phyloP scores from a whole-genome alignment of 495 filamentous ascomycete genomes.

The Xylaria telfairii region DNA sequence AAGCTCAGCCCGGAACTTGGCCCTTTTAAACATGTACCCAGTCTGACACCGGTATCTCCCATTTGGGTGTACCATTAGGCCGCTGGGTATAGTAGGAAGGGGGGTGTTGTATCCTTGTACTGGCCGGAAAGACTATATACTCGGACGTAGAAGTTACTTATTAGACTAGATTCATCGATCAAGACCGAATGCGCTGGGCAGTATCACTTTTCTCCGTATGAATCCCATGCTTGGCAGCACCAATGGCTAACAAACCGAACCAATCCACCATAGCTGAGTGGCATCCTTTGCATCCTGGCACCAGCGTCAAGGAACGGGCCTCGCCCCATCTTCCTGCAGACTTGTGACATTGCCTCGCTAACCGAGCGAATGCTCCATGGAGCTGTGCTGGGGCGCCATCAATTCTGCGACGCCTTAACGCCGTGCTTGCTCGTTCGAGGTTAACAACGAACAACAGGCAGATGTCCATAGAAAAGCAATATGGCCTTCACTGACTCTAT shows the following conservation, averaged over 20 bases:
- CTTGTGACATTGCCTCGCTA: conserved; percentile 21
- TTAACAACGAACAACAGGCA: background rate
- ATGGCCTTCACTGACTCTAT: background rate
- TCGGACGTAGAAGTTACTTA: background rate
- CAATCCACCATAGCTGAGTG: background rate
- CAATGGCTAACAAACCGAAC: conserved; percentile 1
- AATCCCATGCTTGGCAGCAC: background rate
- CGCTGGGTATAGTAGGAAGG: background rate
- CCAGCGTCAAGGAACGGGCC: background rate
- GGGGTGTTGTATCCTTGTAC: background rate
- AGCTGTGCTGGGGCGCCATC: background rate
- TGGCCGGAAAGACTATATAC: background rate
- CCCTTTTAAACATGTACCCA: background rate
- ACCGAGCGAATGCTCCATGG: conserved; percentile 3
- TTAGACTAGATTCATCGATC: background rate
- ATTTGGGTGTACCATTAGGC: background rate
- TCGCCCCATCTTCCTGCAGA: conserved; percentile 9
- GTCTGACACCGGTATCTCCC: background rate
- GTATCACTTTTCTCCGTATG: background rate
- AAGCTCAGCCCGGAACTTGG: conserved; percentile 1
- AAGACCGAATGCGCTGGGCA: background rate
- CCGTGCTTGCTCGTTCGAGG: background rate
- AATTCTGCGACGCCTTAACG: background rate
- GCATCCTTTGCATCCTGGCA: background rate
- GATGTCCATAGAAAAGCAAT: background rate